phyloP scores from a whole-genome alignment of 2,329 filamentous ascomycete genomes.

The Colletotrichum costaricense region DNA sequence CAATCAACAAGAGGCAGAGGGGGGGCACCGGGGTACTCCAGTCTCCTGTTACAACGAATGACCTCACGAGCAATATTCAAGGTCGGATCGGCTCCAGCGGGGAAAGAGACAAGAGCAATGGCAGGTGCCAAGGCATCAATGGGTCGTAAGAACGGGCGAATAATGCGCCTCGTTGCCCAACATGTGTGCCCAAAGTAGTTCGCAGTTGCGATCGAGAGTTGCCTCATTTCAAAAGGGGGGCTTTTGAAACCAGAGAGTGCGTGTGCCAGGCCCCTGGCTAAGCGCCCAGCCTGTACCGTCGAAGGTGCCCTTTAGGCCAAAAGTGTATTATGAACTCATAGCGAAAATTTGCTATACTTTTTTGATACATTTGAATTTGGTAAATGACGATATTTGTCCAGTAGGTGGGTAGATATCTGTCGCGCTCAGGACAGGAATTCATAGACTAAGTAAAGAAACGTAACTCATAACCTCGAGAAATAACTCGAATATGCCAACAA shows the following conservation, averaged over 20 bases:
- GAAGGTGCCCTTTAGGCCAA: not conserved
- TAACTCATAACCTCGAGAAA: conserved; percentile 11
- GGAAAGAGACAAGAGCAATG: not conserved
- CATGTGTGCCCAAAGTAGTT: not conserved
- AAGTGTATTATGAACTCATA: not conserved
- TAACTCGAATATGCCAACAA: conserved; percentile 7
- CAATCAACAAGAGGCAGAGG: too few species aligned
- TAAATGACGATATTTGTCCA: not conserved
- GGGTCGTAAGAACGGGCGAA: not conserved
- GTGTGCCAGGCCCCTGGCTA: too few species aligned
- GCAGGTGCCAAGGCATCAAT: not conserved
- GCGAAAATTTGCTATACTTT: not conserved
- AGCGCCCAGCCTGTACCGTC: not conserved
- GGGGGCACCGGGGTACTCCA: too few species aligned
- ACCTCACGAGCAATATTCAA: not conserved
- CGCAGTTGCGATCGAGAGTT: conserved; percentile 3
- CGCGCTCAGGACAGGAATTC: not conserved
- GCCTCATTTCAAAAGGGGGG: not conserved
- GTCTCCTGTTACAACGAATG: not conserved
- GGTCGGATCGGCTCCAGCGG: not conserved
- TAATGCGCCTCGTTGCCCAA: not conserved
- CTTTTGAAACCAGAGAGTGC: not conserved
- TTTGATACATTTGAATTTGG: not conserved
- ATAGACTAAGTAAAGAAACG: not conserved
- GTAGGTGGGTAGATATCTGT: not conserved